Evolutionary conservation across 2,329 filamentous ascomycete species (phyloP), one percentile per base, ranked within the genome.

Genomic region (Cladosporium sp.): DNA sequence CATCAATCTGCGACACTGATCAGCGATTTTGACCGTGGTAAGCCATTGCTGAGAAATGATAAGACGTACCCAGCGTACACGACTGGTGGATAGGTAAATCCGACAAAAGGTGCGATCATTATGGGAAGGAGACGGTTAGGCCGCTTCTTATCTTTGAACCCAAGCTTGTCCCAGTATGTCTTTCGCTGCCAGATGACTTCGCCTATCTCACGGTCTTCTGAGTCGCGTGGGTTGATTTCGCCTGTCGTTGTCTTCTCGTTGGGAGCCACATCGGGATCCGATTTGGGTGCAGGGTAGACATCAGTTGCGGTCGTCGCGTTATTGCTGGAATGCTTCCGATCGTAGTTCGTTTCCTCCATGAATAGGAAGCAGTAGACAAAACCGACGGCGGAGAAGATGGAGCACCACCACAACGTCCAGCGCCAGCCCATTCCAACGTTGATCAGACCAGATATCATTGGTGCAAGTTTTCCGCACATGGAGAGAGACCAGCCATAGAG

Each of bases 291-390:
- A 4, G 37, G 18, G 37, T n/a, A 26, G 21, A n/a, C 12, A 1
- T 21, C 29, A 6, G 18, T 26, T 10, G 26, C 29, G 5, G 23
- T n/a, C 1, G 31, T 18, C 21, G 29, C n/a, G 18, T 21, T 16
- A 3, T 26, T 74, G 71, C 46, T 23, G 4, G 5, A 21, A 79
- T 76, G 64, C 26, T 60, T 65, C 18, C 67, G 52, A 50, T 69
- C 67, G 65, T 82, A 86, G 71, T 85, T 87, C 5, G 86, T 87
- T 73, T 88, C 86, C 73, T 88, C 86, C 79, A 87, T 82, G 72
- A 84, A 82, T 70, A 88, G 84, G 76, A 86, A 87, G 1, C 84
- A 74, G 68, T 86, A 79, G 21, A 87, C 70, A 44, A 84, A 82
- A 11, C 76, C 78, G 1, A 82, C 74, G 0, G 75, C 84, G 3